Percentiles rank a stretch among this genome's conserved stretches.
Evolutionary conservation across 805 yeast species (phyloP).

Genomic region (Vanderwaltozyma verrucispora): DNA sequence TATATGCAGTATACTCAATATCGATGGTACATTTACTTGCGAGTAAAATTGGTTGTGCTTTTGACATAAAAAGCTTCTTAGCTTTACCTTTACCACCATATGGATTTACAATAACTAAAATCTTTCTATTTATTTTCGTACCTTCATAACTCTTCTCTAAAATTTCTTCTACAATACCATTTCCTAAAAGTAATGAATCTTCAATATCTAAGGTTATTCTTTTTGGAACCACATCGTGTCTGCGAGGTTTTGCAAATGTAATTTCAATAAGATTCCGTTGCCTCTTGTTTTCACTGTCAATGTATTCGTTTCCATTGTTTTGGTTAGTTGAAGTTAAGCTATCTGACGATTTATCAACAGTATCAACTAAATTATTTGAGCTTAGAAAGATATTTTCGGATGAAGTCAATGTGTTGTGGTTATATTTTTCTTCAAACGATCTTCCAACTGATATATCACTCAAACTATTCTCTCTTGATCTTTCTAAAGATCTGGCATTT

Average conservation of each 20-base stretch:
- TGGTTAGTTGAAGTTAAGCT: too few species aligned
- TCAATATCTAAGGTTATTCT: constrained; percentile 25
- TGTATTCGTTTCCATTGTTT: too few species aligned
- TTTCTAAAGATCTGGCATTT: constrained; percentile 18
- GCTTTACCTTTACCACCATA: constrained; percentile 86
- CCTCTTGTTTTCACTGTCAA: background rate
- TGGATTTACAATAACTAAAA: constrained; percentile 74
- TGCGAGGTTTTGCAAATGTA: constrained; percentile 29
- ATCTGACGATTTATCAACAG: too few species aligned
- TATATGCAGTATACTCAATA: constrained; percentile 50
- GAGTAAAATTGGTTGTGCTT: constrained; percentile 58
- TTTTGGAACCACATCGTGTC: constrained; percentile 30
- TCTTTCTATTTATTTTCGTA: constrained; percentile 34
- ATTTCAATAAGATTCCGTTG: constrained; percentile 19
- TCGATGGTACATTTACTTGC: constrained; percentile 57
- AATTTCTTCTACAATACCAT: constrained; percentile 11
- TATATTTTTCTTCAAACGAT: too few species aligned
- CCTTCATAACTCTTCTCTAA: constrained; percentile 31
- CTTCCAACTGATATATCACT: background rate
- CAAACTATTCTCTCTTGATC: background rate
- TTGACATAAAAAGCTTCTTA: constrained; percentile 37
- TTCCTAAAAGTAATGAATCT: background rate
- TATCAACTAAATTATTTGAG: too few species aligned
- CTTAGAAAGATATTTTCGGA: too few species aligned
- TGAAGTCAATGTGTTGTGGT: too few species aligned